Percentiles rank a stretch among this genome's conserved stretches.
Evolutionary conservation across 257 asterid genomes (phyloP).

Genomic region (Solanum okadae): DNA sequence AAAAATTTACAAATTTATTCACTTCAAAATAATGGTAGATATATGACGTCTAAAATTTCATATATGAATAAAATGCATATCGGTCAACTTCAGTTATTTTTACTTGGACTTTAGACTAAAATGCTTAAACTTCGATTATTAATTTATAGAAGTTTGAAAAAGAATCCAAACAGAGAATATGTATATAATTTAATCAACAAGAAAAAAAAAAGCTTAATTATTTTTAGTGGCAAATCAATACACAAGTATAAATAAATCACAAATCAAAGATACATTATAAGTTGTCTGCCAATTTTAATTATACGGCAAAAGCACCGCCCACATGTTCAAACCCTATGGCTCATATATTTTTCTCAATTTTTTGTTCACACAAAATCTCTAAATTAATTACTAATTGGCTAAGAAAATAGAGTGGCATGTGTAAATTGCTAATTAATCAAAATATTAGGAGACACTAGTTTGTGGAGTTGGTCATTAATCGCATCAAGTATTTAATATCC

Average conservation of each 20-base stretch:
- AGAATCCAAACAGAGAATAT: not conserved
- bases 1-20: not conserved
- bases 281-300: constrained; percentile 34
- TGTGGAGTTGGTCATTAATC: constrained; percentile 6
- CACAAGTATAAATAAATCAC: not conserved
- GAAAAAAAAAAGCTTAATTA: not conserved
- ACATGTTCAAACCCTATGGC: constrained; percentile 9
- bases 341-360: not conserved
- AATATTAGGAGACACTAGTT: not conserved
- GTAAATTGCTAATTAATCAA: not conserved
- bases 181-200: not conserved
- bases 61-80: no score
- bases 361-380: not conserved
- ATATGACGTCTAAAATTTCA: not conserved
- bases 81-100: no score
- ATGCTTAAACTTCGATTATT: not conserved
- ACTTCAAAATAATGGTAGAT: no score
- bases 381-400: not conserved
- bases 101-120: not conserved
- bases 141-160: not conserved
- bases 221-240: not conserved
- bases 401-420: not conserved
- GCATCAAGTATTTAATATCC: not conserved
- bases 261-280: not conserved
- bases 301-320: constrained; percentile 15